Evolutionary conservation across 2,329 filamentous ascomycete species (phyloP), one percentile per base, ranked within the genome.

Genomic region (Fusarium falciforme): DNA sequence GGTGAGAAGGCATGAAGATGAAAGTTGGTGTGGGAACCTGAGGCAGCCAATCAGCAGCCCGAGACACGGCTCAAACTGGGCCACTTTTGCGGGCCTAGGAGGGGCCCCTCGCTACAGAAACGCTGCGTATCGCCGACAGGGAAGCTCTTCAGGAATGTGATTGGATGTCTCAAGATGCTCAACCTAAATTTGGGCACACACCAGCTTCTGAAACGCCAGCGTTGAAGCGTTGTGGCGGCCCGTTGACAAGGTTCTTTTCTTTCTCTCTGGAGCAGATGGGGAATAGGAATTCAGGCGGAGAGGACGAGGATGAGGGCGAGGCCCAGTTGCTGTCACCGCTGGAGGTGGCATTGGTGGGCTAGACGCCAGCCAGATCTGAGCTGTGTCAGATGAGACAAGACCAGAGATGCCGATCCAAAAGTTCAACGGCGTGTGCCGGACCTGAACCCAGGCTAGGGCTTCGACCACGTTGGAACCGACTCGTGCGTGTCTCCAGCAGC

Each of bases 101-200:
- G 64, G 59, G 59, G 61, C 60, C 33, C 67, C 57, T 57, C 60
- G 55, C 65, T 58, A 59, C 49, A 64, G 61, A 68, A 61, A 54
- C 60, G 42, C 69, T 76, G 74, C 66, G 64, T 75, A 74, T 77
- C 77, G 78, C 78, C 71, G 70, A 76, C 68, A 74, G 71, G 75
- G 73, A 74, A 76, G 78, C 70, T 78, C 76, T 20, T 78, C 77
- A 76, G 63, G 71, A 60, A n/a, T 55, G 35, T 82, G 78, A 83
- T 84, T 84, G 82, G 83, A 36, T 63, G 57, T 68, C 66, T 71
- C 68, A 72, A 75, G 58, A 76, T 78, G 77, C 76, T 79, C 79
- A 79, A 78, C 75, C 81, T 80, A 80, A 80, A 77, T 81, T 79
- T 80, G 77, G 76, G 61, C 70, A 71, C 67, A 68, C 66, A 74